Evolutionary conservation across 2,329 filamentous ascomycete genomes (phyloP), one percentile per base, ranked within the genome.

Genomic region (Calonectria pseudoturangicola): DNA sequence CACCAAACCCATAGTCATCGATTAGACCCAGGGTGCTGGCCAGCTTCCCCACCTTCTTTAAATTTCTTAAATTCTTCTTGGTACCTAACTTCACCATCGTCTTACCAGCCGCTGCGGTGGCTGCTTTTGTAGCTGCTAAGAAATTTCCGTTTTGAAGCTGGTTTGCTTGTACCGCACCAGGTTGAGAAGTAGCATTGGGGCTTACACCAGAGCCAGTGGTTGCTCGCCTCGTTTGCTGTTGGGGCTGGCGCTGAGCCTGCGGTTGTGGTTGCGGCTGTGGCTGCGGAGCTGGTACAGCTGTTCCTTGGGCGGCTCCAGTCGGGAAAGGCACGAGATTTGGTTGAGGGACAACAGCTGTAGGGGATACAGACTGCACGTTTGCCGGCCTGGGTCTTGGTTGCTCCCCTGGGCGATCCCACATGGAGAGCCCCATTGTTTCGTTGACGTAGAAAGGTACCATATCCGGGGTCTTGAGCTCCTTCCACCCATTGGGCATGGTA

Each of bases 331-430:
- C 12, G 10, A 10, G 2, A 36, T 36, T 36, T 12, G 8, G 33
- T 9, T 6, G 33, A 10, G 6, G 33, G 7, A 36, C 12, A 10
- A 36, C 33, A 12, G 33, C 33, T 36, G 33, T 13, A 12, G 33
- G 2, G 10, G 25, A 16, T 45, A 30, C 25, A 1, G 39, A 8
- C 15, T 43, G 58, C 8, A 15, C 18, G 15, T 13, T 27, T 25
- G 13, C 73, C 0, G 71, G 30, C 15, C 68, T 63, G 12, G 71
- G 63, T 36, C 63, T 75, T 6, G 79, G 80, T 18, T 77, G 79
- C 7, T 80, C 76, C 2, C 80, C 80, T 2, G 80, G 80, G n/a
- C 79, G 70, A 21, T 81, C 80, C 80, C 80, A 81, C 0, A 79
- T 74, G 0, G 77, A 77, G 2, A 81, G n/a, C 2, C 74, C 79